Conservation (phyloP, 352 stramenopile species). For the Globisporangium lucens region DNA sequence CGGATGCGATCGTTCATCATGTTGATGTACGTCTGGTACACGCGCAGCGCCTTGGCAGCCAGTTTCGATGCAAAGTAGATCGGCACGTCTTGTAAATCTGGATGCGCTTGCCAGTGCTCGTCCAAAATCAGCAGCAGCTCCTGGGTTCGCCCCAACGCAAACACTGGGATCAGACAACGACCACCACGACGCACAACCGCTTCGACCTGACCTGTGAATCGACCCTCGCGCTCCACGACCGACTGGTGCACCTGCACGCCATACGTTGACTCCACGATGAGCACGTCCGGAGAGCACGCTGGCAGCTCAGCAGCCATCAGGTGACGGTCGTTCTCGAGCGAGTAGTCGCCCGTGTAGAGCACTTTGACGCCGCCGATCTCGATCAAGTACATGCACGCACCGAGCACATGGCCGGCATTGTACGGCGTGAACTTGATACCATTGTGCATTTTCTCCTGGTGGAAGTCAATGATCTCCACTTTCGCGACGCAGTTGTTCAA, state of each 20-base stretch:
- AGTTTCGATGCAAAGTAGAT: conserved; percentile 99
- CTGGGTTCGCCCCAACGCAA: conserved; percentile 97
- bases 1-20: conserved; percentile 99
- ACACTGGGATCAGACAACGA: conserved; percentile 97
- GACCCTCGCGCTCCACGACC: conserved; percentile 93
- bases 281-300: conserved; percentile 92
- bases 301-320: conserved; percentile 92
- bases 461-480: conserved; percentile 98
- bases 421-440: conserved; percentile 98
- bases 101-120: conserved; percentile 97
- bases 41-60: conserved; percentile 92
- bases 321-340: conserved; percentile 97
- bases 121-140: conserved; percentile 99
- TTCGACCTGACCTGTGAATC: conserved; percentile 96
- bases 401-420: conserved; percentile 98
- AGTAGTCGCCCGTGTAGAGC: conserved; percentile 99
- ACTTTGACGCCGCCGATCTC: conserved; percentile 97
- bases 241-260: conserved; percentile 97
- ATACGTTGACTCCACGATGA: conserved; percentile 99
- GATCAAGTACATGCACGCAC: conserved; percentile 99
- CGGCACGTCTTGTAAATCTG: conserved; percentile 94
- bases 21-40: conserved; percentile 99
- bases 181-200: conserved; percentile 95
- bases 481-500: conserved; percentile 96
- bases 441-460: conserved; percentile 95